phyloP scores from a whole-genome alignment of 202 grass and related monocot genomes.

The Bolboschoenoplectus hybrid region DNA sequence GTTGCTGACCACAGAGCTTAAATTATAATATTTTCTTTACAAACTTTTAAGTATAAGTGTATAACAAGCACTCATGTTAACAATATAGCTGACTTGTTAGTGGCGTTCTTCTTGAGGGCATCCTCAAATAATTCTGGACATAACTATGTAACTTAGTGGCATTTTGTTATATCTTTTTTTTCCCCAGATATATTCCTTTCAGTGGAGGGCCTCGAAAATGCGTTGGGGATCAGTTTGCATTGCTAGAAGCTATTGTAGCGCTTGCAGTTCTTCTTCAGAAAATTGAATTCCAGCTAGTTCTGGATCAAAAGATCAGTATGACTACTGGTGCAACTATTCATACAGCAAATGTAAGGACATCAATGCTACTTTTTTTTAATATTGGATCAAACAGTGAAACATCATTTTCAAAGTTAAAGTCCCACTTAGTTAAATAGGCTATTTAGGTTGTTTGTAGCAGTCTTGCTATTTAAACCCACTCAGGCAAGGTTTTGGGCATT shows the following conservation, averaged over 20 bases:
- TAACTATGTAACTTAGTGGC: slow-evolving; percentile 38
- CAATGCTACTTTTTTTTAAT: slow-evolving; percentile 28
- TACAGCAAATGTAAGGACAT: slow-evolving; percentile 72
- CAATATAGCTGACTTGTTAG: neutral
- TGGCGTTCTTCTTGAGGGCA: neutral
- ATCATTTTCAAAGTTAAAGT: slow-evolving; percentile 21
- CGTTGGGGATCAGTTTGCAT: slow-evolving; percentile 95
- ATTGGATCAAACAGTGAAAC: slow-evolving; percentile 5
- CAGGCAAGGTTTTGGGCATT: neutral
- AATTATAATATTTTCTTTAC: slow-evolving; percentile 23
- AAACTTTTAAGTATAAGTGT: neutral
- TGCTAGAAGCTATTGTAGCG: slow-evolving; percentile 91
- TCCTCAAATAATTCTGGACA: slow-evolving; percentile 25
- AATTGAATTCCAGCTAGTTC: slow-evolving; percentile 69
- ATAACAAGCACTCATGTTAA: slow-evolving; percentile 7
- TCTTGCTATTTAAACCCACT: neutral
- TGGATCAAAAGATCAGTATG: slow-evolving; percentile 96
- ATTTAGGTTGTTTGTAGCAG: neutral
- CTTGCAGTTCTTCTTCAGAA: slow-evolving; percentile 82
- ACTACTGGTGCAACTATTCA: slow-evolving; percentile 97
- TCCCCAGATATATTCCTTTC: slow-evolving; percentile 85
- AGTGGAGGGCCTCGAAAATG: slow-evolving; percentile 98
- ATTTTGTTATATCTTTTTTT: slow-evolving; percentile 6
- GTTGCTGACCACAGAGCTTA: neutral
- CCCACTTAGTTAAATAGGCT: slow-evolving; percentile 15